A percentile compares a stretch with the other conserved stretches of the same genome.
Conservation (phyloP, 2,329 filamentous ascomycete genomes). For the Raffaelea deltoideospora region DNA sequence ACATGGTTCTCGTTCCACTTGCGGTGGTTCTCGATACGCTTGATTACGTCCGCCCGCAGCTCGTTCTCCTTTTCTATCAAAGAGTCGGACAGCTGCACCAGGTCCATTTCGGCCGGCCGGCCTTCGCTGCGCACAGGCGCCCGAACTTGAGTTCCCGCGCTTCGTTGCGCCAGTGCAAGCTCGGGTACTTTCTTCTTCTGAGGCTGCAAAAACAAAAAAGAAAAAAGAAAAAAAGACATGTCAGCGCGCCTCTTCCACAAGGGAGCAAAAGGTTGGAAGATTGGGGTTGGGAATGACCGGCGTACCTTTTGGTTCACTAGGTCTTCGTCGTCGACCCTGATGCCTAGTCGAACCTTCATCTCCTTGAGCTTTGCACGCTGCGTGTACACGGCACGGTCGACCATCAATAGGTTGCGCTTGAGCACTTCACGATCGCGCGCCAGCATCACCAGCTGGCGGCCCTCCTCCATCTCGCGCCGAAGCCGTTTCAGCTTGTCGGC, state of each 20-base stretch:
- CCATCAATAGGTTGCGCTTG: slow-evolving; percentile 60
- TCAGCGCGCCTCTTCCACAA: too few relatives aligned
- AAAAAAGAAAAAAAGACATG: neutral
- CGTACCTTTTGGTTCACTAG: slow-evolving; percentile 84
- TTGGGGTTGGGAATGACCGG: neutral
- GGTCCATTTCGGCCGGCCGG: slow-evolving; percentile 60
- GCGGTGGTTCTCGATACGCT: slow-evolving; percentile 74
- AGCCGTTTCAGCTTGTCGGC: slow-evolving; percentile 89
- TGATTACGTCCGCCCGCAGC: slow-evolving; percentile 68
- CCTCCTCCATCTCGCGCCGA: slow-evolving; percentile 80
- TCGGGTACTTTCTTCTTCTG: slow-evolving; percentile 58
- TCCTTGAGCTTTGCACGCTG: slow-evolving; percentile 72
- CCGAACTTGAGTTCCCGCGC: slow-evolving; percentile 50
- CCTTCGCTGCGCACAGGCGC: slow-evolving; percentile 56
- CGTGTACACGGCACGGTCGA: slow-evolving; percentile 68
- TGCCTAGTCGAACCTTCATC: slow-evolving; percentile 72
- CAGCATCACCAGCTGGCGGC: slow-evolving; percentile 62
- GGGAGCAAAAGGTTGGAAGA: too few relatives aligned
- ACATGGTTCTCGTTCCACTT: slow-evolving; percentile 85
- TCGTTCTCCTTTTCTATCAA: slow-evolving; percentile 69
- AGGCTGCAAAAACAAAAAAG: slow-evolving; percentile 26
- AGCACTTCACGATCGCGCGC: slow-evolving; percentile 67
- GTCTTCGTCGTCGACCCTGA: slow-evolving; percentile 89
- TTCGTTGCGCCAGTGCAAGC: slow-evolving; percentile 43
- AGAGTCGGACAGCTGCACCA: slow-evolving; percentile 61